These are phyloP conservation scores for Hirsutella minnesotensis DNA, from an alignment of 2,329 filamentous ascomycete genomes.

Conservation along the genomic window DNA sequence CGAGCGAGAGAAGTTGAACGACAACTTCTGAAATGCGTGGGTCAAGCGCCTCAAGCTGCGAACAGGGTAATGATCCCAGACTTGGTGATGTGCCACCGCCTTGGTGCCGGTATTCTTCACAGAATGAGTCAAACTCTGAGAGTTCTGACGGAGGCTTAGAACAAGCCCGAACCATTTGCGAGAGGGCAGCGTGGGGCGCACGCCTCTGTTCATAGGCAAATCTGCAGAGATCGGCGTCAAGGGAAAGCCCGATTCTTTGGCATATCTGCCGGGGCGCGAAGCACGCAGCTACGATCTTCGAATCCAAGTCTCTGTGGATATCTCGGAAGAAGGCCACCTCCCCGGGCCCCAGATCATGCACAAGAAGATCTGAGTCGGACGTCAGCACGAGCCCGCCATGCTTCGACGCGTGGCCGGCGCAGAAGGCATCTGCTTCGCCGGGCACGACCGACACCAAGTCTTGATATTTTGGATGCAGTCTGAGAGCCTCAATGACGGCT, in stretches of 20 bases:
- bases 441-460: conserved; percentile 49
- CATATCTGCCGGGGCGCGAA: conserved; percentile 26
- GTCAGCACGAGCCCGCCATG: conserved; percentile 53
- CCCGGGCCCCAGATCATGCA: conserved; percentile 58
- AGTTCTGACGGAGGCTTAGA: conserved; percentile 9
- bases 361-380: conserved; percentile 76
- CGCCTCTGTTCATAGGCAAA: conserved; percentile 23
- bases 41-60: conserved; percentile 17
- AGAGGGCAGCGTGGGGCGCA: conserved; percentile 15
- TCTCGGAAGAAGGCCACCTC: conserved; percentile 59
- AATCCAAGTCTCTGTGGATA: conserved; percentile 28
- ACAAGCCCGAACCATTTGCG: conserved; percentile 18
- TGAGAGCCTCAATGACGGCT: conserved; percentile 60
- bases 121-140: conserved; percentile 16
- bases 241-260: conserved; percentile 27
- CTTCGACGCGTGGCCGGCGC: conserved; percentile 50
- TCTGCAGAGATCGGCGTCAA: conserved; percentile 14
- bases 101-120: conserved; percentile 17
- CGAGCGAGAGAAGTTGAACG: conserved; percentile 14
- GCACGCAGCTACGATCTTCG: conserved; percentile 11
- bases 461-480: conserved; percentile 27
- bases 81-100: neutral
- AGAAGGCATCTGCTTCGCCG: conserved; percentile 77
- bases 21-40: conserved; percentile 27
- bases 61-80: neutral